Conservation (phyloP, 306 rosid genomes). For the Cucurbita ficifolia region DNA sequence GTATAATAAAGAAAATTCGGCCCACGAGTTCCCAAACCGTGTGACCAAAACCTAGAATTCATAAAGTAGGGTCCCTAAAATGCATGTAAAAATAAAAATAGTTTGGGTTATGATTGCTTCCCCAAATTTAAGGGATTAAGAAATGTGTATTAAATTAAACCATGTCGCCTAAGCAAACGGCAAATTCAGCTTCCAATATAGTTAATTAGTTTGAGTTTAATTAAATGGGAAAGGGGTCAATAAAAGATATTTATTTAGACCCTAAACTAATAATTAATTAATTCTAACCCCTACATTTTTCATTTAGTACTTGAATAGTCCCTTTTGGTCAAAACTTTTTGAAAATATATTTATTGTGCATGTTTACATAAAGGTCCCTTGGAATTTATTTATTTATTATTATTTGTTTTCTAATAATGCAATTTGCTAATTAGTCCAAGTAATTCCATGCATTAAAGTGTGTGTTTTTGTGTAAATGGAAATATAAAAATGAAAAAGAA, state of each 20-base stretch:
- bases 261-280: not conserved
- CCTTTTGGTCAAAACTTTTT: not conserved
- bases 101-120: slow-evolving; percentile 12
- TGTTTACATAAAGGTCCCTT: not conserved
- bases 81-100: not conserved
- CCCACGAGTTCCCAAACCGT: slow-evolving; percentile 7
- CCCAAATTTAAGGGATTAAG: slow-evolving; percentile 19
- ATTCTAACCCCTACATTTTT: not conserved
- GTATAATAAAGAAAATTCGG: not conserved
- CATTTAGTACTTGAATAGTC: not conserved
- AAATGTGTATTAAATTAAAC: slow-evolving; percentile 28
- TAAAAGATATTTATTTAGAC: not conserved
- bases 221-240: not conserved
- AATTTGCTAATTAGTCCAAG: not conserved
- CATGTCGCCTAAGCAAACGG: slow-evolving; percentile 58
- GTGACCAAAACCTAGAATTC: slow-evolving; percentile 8
- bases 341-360: not conserved
- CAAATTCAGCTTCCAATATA: slow-evolving; percentile 44
- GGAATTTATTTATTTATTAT: not conserved
- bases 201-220: not conserved
- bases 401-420: not conserved
- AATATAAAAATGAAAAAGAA: not conserved
- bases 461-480: not conserved
- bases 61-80: slow-evolving; percentile 2
- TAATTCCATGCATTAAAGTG: not conserved